These are phyloP conservation scores for Candida loeiensis DNA, from an alignment of 805 yeast genomes.

Conservation along the genomic window DNA sequence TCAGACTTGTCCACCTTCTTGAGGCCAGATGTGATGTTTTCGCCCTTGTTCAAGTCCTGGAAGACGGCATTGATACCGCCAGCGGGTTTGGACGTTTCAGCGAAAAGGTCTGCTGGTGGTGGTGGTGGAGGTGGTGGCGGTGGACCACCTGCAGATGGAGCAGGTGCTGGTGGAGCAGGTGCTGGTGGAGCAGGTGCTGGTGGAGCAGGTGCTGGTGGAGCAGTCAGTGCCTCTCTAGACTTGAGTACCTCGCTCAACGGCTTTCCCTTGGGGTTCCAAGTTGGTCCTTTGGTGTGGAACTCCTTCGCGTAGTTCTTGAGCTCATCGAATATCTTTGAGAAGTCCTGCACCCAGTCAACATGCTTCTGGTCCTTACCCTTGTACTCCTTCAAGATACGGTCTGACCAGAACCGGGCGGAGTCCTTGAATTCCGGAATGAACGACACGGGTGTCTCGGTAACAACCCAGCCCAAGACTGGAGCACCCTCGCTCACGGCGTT, in stretches of 20 bases:
- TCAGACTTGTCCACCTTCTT: constrained; percentile 91
- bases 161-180: constrained; percentile 24
- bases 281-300: constrained; percentile 77
- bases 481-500: constrained; percentile 86
- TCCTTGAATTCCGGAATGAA: constrained; percentile 81
- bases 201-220: constrained; percentile 29
- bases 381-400: constrained; percentile 81
- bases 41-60: constrained; percentile 86
- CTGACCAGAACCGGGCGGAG: constrained; percentile 90
- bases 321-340: constrained; percentile 60
- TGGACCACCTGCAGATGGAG: constrained; percentile 13
- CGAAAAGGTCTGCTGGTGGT: constrained; percentile 73
- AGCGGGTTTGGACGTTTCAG: constrained; percentile 10
- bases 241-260: constrained; percentile 51
- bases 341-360: constrained; percentile 77
- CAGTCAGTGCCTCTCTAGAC: constrained; percentile 12
- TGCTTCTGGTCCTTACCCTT: constrained; percentile 68
- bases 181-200: constrained; percentile 32
- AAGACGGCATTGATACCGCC: constrained; percentile 83
- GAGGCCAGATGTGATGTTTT: constrained; percentile 74
- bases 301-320: constrained; percentile 73
- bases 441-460: constrained; percentile 69
- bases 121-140: constrained; percentile 90
- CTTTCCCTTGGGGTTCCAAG: constrained; percentile 65
- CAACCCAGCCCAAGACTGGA: constrained; percentile 89